These are phyloP conservation scores for Aspergillus sp. DNA, from an alignment of 2,329 filamentous ascomycete species.

Conservation along the genomic window DNA sequence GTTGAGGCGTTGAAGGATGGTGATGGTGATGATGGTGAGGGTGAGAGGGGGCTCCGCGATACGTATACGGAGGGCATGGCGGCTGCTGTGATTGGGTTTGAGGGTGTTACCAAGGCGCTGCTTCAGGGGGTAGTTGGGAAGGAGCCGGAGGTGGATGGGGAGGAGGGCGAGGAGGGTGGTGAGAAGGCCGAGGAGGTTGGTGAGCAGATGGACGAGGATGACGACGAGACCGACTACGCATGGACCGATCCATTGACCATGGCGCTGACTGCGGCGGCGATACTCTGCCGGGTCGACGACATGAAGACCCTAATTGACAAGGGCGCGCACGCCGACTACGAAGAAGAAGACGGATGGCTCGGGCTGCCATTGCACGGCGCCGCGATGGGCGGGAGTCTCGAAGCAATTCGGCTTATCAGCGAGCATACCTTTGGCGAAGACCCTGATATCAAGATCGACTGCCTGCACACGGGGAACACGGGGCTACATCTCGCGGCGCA, in stretches of 20 bases:
- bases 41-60: not conserved
- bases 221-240: not conserved
- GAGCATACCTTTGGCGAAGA: not conserved
- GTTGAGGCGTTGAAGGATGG: not conserved
- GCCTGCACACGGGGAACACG: not conserved
- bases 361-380: not conserved
- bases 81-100: conserved; percentile 1
- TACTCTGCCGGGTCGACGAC: not conserved
- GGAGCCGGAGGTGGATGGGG: not conserved
- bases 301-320: not conserved
- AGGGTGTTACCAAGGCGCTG: not conserved
- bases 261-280: not conserved
- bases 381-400: not conserved
- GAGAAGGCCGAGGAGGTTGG: not conserved
- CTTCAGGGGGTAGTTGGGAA: not conserved
- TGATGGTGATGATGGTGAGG: not conserved
- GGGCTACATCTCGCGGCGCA: not conserved
- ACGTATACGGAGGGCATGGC: not conserved
- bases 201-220: not conserved
- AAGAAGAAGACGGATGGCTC: not conserved
- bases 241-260: not conserved
- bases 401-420: not conserved
- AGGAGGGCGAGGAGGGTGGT: not conserved
- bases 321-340: not conserved
- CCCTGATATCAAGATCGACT: not conserved